Conservation (phyloP, 768 basidiomycete genomes). For the Termitomyces sp. region DNA sequence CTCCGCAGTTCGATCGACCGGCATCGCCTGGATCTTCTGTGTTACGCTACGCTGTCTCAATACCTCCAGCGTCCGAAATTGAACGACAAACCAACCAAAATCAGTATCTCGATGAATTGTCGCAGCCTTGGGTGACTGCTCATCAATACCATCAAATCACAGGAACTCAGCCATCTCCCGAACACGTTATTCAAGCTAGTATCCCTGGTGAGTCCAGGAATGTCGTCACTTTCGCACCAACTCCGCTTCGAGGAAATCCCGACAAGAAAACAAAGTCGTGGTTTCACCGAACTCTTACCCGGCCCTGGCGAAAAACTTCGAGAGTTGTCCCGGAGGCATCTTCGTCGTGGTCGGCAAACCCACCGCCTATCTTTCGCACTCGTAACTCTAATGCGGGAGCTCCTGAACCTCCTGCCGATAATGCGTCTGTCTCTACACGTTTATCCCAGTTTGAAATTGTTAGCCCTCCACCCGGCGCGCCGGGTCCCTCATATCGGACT, state of each 20-base stretch:
- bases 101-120: slow-evolving; percentile 14
- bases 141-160: slow-evolving; percentile 23
- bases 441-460: slow-evolving; percentile 32
- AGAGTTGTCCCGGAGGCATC: slow-evolving; percentile 8
- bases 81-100: slow-evolving; percentile 17
- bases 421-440: slow-evolving; percentile 22
- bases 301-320: slow-evolving; percentile 16
- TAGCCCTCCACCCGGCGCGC: slow-evolving; percentile 16
- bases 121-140: slow-evolving; percentile 34
- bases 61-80: slow-evolving; percentile 26
- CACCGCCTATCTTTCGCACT: slow-evolving; percentile 10
- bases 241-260: slow-evolving; percentile 15
- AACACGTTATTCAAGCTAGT: slow-evolving; percentile 5
- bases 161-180: slow-evolving; percentile 10
- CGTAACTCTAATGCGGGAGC: slow-evolving; percentile 14
- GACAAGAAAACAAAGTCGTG: slow-evolving; percentile 33
- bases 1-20: neutral
- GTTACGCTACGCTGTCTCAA: slow-evolving; percentile 24
- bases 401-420: slow-evolving; percentile 16
- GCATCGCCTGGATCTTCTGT: slow-evolving; percentile 18
- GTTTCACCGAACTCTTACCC: slow-evolving; percentile 33
- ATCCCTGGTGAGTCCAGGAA: neutral
- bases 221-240: slow-evolving; percentile 8
- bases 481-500: neutral
- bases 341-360: slow-evolving; percentile 21